Percentiles rank a stretch among this genome's conserved stretches.
Evolutionary conservation across 805 yeast genomes (phyloP).

Genomic region (Priceomyces melissophilus): DNA sequence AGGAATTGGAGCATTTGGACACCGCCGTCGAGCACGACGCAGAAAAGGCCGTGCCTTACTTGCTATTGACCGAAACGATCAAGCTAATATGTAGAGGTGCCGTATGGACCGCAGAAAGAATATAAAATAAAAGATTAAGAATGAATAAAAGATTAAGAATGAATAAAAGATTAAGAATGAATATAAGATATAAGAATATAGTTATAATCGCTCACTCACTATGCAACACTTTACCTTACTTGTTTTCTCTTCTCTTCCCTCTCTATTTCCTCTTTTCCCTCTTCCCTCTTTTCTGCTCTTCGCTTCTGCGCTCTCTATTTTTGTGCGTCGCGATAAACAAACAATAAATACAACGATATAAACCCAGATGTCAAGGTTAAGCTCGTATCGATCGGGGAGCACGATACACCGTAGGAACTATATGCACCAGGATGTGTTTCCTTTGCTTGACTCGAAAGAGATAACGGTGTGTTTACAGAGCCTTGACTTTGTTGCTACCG

Average conservation of each 20-base stretch:
- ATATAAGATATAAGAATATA: no score
- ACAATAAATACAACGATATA: background rate
- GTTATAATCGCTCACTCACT: no score
- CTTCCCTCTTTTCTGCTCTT: no score
- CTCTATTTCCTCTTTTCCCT: no score
- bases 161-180: background rate
- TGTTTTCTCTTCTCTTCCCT: no score
- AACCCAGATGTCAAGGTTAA: conserved; percentile 26
- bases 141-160: background rate
- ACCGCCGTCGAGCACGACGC: conserved; percentile 93
- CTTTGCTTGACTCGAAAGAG: conserved; percentile 58
- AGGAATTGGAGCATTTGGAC: conserved; percentile 90
- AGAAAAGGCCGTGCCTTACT: conserved; percentile 87
- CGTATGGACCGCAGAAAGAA: conserved; percentile 84
- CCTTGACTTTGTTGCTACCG: conserved; percentile 59
- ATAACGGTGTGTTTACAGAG: conserved; percentile 56
- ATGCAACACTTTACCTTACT: no score
- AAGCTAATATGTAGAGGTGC: conserved; percentile 84
- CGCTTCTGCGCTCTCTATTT: no score
- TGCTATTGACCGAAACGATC: conserved; percentile 82
- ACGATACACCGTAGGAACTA: conserved; percentile 15
- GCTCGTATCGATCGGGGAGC: conserved; percentile 25
- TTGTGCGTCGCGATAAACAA: background rate
- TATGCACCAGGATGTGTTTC: conserved; percentile 48
- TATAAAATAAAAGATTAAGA: conserved; percentile 36